Evolutionary conservation across 306 rosid genomes (phyloP).

Genomic region (Parietaria judaica): DNA sequence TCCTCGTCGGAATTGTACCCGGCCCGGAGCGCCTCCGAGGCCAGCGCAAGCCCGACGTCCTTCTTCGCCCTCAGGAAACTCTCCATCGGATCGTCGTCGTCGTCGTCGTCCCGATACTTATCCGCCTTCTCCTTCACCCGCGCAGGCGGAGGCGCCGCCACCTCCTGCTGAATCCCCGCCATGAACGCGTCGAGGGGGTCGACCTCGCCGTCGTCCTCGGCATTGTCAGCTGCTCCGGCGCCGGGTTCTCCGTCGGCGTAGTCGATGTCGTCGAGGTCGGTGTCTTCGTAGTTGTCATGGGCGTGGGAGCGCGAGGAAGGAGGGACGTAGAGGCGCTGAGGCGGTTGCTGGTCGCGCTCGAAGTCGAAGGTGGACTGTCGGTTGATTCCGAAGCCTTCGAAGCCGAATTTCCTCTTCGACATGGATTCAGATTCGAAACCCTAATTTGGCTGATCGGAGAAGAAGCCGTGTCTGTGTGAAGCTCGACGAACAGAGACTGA

Average conservation of each 20-base stretch:
- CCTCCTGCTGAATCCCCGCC: constrained; percentile 91
- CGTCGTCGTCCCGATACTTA: constrained; percentile 70
- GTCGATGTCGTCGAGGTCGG: constrained; percentile 71
- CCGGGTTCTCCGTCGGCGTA: constrained; percentile 44
- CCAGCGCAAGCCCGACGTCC: constrained; percentile 75
- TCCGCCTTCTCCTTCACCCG: constrained; percentile 60
- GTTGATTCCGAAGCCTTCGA: constrained; percentile 91
- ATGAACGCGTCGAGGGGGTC: constrained; percentile 94
- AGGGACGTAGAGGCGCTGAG: constrained; percentile 80
- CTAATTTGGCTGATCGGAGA: constrained; percentile 1
- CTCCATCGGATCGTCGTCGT: constrained; percentile 90
- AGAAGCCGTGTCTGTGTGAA: not conserved
- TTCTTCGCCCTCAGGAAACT: constrained; percentile 82
- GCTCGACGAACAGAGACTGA: not conserved
- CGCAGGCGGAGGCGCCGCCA: constrained; percentile 69
- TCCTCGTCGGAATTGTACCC: constrained; percentile 95
- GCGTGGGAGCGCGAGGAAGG: constrained; percentile 63
- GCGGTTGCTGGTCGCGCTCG: constrained; percentile 71
- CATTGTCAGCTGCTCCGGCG: constrained; percentile 13
- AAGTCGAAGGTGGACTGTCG: constrained; percentile 78
- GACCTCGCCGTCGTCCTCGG: constrained; percentile 40
- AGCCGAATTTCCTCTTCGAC: constrained; percentile 91
- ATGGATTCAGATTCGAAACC: constrained; percentile 25
- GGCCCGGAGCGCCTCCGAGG: constrained; percentile 79
- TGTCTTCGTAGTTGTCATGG: constrained; percentile 79